Conservation (phyloP, 345 rosid species). For the Triadica sebifera region DNA sequence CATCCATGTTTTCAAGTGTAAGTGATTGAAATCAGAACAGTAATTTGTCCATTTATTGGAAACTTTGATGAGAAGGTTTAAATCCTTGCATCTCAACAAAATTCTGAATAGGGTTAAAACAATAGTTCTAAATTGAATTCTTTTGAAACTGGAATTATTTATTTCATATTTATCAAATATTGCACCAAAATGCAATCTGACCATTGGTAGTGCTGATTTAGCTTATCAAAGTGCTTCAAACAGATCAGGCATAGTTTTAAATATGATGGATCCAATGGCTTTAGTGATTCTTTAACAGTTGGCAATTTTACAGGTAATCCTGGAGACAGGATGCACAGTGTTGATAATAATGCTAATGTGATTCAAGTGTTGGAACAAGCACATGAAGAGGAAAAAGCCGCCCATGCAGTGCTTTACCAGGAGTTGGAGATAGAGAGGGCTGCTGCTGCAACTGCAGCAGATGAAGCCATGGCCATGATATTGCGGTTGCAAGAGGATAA, state of each 20-base stretch:
- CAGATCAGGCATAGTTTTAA: conserved; percentile 27
- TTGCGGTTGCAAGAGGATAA: conserved; percentile 35
- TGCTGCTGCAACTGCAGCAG: conserved; percentile 35
- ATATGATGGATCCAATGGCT: conserved; percentile 3
- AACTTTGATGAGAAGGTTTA: background rate
- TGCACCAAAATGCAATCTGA: conserved; percentile 20
- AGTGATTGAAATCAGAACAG: background rate
- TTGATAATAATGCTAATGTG: conserved; percentile 12
- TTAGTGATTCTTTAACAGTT: conserved; percentile 24
- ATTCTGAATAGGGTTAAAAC: background rate
- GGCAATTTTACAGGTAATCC: conserved; percentile 15
- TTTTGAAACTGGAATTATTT: background rate
- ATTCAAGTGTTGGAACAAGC: conserved; percentile 16
- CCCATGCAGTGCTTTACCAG: conserved; percentile 21
- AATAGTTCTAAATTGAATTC: conserved; percentile 1
- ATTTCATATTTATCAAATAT: background rate
- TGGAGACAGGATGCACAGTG: conserved; percentile 8
- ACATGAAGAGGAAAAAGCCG: conserved; percentile 22
- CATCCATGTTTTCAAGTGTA: background rate
- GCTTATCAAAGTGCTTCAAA: conserved; percentile 30
- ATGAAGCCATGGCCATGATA: conserved; percentile 39
- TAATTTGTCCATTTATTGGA: background rate
- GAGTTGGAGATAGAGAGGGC: conserved; percentile 38
- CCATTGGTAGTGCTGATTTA: conserved; percentile 21
- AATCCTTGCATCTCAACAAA: background rate